phyloP scores from a whole-genome alignment of 2,329 filamentous ascomycete species.

The Phaeosphaeriaceae sp. region DNA sequence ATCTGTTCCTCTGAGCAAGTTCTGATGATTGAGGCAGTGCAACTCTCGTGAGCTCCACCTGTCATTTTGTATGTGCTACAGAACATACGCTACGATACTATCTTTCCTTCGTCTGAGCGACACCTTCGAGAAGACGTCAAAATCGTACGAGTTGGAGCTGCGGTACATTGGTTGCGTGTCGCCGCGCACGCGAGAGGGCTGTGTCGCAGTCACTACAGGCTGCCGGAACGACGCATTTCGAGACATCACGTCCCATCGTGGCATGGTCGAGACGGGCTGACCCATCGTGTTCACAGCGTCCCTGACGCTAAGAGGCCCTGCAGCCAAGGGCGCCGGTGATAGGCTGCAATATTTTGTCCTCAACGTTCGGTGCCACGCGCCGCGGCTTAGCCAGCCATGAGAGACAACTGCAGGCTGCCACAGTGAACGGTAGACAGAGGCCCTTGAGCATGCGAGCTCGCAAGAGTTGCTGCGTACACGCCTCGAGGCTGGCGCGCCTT shows the following conservation, averaged over 20 bases:
- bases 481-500: neutral
- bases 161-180: constrained; percentile 14
- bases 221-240: neutral
- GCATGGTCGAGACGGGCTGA: constrained; percentile 5
- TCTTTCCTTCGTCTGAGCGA: neutral
- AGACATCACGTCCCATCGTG: neutral
- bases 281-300: constrained; percentile 17
- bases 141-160: constrained; percentile 4
- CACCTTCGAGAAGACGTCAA: neutral
- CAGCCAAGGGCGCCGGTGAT: constrained; percentile 18
- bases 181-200: constrained; percentile 20
- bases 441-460: neutral
- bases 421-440: neutral
- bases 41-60: neutral
- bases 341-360: constrained; percentile 19
- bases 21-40: neutral
- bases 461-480: neutral
- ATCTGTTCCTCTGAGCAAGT: neutral
- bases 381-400: constrained; percentile 19
- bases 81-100: too few relatives aligned
- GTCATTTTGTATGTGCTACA: too few relatives aligned
- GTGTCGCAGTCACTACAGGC: constrained; percentile 5
- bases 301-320: constrained; percentile 23
- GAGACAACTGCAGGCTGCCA: neutral
- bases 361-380: constrained; percentile 16